phyloP scores from a whole-genome alignment of 257 asterid species.

The Jacaranda mimosifolia region DNA sequence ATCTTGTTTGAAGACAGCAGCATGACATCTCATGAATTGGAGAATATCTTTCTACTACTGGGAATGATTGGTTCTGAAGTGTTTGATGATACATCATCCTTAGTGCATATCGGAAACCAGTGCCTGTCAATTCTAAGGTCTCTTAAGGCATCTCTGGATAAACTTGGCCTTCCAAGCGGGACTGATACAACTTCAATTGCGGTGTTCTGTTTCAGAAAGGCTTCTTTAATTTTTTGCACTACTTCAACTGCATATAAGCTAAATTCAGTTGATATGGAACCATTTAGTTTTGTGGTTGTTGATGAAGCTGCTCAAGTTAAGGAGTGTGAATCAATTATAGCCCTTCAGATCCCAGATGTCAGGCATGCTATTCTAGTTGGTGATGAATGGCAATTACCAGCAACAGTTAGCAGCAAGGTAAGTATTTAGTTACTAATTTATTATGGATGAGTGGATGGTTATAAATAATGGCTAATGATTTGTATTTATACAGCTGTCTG shows the following conservation, averaged over 20 bases:
- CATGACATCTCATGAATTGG: constrained; percentile 44
- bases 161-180: constrained; percentile 43
- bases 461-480: neutral
- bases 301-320: constrained; percentile 76
- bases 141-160: constrained; percentile 37
- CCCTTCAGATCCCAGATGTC: constrained; percentile 58
- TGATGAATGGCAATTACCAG: constrained; percentile 66
- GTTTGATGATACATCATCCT: constrained; percentile 26
- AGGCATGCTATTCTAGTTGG: constrained; percentile 62
- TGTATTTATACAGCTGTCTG: constrained; percentile 44
- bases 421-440: neutral
- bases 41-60: constrained; percentile 33
- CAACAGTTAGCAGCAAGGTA: constrained; percentile 63
- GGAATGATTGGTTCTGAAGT: constrained; percentile 15
- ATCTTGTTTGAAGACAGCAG: constrained; percentile 43
- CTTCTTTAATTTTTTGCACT: constrained; percentile 67
- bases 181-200: neutral
- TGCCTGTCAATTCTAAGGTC: constrained; percentile 42
- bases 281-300: constrained; percentile 53
- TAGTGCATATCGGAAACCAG: constrained; percentile 33
- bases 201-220: constrained; percentile 51
- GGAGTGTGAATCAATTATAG: constrained; percentile 63
- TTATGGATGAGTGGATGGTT: neutral
- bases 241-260: constrained; percentile 54
- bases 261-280: constrained; percentile 41